Conservation (phyloP, 345 rosid species). For the Gossypioides kirkii region DNA sequence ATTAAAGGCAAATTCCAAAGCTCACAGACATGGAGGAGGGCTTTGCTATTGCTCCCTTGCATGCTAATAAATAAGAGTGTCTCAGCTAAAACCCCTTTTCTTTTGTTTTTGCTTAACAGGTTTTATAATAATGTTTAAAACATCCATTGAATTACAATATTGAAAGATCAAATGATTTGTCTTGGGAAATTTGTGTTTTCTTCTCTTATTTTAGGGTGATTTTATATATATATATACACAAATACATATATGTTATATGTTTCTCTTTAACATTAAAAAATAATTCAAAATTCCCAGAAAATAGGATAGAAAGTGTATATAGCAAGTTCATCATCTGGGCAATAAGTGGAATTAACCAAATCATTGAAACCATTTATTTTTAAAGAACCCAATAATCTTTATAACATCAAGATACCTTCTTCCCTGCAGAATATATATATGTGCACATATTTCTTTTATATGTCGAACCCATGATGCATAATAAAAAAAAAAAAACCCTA, state of each 20-base stretch:
- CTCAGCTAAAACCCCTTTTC: neutral
- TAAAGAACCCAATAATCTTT: too few relatives aligned
- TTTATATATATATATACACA: too few relatives aligned
- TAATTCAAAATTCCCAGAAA: neutral
- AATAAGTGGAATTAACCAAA: neutral
- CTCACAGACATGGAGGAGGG: neutral
- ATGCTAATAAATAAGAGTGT: neutral
- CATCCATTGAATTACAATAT: neutral
- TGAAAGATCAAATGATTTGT: neutral
- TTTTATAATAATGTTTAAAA: neutral
- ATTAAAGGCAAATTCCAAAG: conserved; percentile 1
- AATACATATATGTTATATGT: neutral
- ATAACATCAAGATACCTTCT: neutral
- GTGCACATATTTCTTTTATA: too few relatives aligned
- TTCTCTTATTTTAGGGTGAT: neutral
- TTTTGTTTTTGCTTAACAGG: neutral
- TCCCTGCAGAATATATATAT: neutral
- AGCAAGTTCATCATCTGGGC: neutral
- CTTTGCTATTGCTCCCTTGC: neutral
- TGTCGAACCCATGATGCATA: neutral
- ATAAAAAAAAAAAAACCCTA: neutral
- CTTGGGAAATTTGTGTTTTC: neutral
- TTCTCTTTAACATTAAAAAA: neutral
- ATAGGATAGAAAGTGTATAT: too few relatives aligned
- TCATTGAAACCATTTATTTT: too few relatives aligned